Base-by-base conservation (phyloP, 345 rosid genomes). In the Cardiospermum halicacabum region DNA sequence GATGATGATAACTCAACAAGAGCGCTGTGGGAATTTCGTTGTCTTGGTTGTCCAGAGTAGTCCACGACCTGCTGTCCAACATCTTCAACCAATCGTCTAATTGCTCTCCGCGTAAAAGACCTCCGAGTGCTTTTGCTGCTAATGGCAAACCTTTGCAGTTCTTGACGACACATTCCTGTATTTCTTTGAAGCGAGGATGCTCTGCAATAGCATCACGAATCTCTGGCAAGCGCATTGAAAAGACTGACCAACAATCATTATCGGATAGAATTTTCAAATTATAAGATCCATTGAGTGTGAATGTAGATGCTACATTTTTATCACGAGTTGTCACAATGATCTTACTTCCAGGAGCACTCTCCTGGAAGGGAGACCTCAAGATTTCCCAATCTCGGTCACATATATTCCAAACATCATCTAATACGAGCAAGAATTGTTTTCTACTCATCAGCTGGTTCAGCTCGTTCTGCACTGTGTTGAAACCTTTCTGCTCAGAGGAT, bases 1-100 rank as follows among this genome's bases (percentile, higher is more conserved):
- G 69, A 65, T 31, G 43, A 22, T 30, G 1, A n/a, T 62, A 62
- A 19, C 66, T 62, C 10, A 62, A 19, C 12, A 11, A 45, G 6
- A 19, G 31, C 6, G 9, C 42, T 6, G 7, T 0, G 0, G 22
- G 42, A 3, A 62, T 62, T 0, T 1, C 30, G 21, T 7, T 11
- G 2, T 15, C n/a, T 3, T 12, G 1, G 0, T 47, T 18, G n/a
- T 47, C 28, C 2, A 3, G 18, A 1, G 32, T 11, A 19, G 47
- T 7, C 66, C 66, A 62, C 7, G 30, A 30, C 12, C 13, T 21
- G 19, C 6, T 11, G 13, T 48, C 31, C 18, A 62, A 8, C 31
- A 47, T 7, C 1, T 18, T 1, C 4, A 30, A 11, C 66, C 66
- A 62, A 5, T 7, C 56, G 13, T 6, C 1, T 7, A 25, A 18